Evolutionary conservation across 2,329 filamentous ascomycete genomes (phyloP).

Genomic region (Pseudocercospora pini-densiflorae): DNA sequence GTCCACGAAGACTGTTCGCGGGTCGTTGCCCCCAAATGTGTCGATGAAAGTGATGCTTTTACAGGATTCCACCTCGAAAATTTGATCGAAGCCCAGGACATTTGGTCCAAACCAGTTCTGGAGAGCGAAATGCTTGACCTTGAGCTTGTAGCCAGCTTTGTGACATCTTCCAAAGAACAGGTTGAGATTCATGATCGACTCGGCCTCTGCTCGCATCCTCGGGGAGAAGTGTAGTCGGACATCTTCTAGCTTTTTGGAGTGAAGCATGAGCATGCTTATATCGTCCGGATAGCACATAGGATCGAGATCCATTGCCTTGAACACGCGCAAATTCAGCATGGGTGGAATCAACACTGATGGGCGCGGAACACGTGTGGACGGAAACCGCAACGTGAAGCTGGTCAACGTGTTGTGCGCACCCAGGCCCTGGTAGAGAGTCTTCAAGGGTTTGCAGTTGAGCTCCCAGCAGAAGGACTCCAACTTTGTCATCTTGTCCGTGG

Average conservation of each 20-base stretch:
- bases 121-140: constrained; percentile 56
- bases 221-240: constrained; percentile 65
- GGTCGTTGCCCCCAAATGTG: constrained; percentile 53
- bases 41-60: constrained; percentile 60
- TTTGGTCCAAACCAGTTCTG: constrained; percentile 64
- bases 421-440: constrained; percentile 63
- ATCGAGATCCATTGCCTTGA: constrained; percentile 64
- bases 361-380: constrained; percentile 59
- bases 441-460: constrained; percentile 63
- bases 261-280: constrained; percentile 59
- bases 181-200: constrained; percentile 60
- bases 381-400: constrained; percentile 61
- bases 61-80: constrained; percentile 48
- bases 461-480: constrained; percentile 65
- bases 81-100: constrained; percentile 50
- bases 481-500: constrained; percentile 62
- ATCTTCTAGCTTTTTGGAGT: constrained; percentile 59
- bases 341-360: constrained; percentile 61
- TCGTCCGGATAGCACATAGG: constrained; percentile 69
- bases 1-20: constrained; percentile 57
- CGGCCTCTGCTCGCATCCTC: constrained; percentile 63
- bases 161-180: constrained; percentile 62
- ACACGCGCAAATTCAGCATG: constrained; percentile 58
- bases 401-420: constrained; percentile 54
- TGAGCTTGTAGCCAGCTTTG: constrained; percentile 51